Base-by-base conservation (phyloP, 768 basidiomycete species). In the Leccinum fibrillosum region DNA sequence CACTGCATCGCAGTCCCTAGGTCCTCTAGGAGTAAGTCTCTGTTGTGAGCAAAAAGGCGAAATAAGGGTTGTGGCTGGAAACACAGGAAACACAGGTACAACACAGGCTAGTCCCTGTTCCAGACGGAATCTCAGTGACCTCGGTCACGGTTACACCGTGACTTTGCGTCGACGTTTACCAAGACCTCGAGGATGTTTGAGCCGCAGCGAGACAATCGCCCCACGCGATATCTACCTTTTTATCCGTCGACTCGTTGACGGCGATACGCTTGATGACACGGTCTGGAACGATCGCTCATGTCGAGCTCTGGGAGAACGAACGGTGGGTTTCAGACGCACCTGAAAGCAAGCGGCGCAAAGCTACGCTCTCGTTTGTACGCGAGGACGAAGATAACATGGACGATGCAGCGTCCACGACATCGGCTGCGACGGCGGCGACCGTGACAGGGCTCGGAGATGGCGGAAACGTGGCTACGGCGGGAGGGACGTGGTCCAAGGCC, bases 401-500 rank as follows among this genome's bases (percentile, higher is more conserved):
- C 49, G 49, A 50, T n/a, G 28, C 30, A 17, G 49, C 49, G 4
- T 50, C 49, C 9, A 50, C 30, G 2, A 19, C 28, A 5, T 50
- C 49, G 15, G 8, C 17, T n/a, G 10, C 44, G 21, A 30, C 49
- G n/a, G 32, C 49, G 23, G 28, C 28, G 12, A 50, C 49, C 8
- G 13, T 23, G 10, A 10, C 49, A 23, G 49, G 13, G 17, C 49
- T 19, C 8, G 25, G 26, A 30, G 28, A 49, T 19, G 49, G 49
- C n/a, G 28, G 28, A n/a, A 17, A 17, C 9, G n/a, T 0, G 5
- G 10, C n/a, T 7, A 48, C 23, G 0, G 26, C 21, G 8, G 52
- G 45, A 6, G 63, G 63, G 4, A 50, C 53, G 10, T 65, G 63
- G 55, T 65, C 59, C 48, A 65, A 64, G 54, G 19, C 30, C 2